Evolutionary conservation across 768 basidiomycete genomes (phyloP), one percentile per base, ranked within the genome.

Genomic region (Pleurotus platypus): DNA sequence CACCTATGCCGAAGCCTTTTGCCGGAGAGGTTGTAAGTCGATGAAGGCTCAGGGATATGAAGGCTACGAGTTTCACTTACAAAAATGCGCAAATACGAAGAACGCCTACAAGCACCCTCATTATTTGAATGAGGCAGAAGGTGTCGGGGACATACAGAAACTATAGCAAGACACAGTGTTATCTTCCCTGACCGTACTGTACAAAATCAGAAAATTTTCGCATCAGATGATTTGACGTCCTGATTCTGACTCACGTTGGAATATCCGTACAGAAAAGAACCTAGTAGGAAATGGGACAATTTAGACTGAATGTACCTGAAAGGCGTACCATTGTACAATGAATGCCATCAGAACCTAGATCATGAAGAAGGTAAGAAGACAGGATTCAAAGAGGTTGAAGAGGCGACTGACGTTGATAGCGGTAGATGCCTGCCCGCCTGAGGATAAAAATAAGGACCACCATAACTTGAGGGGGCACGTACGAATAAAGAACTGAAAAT

Each of bases 211-310:
- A 20, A 20, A 2, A 2, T 2, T 20, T 20, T 20, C 2, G 20
- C 20, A 20, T 20, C 20, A 20, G 2, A 20, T 20, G 20, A 20
- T 20, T 20, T 20, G 20, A 20, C 20, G 20, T 20, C 13, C 13
- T 37, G 35, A 3, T 18, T 6, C 26, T 13, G 30, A 63, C 73
- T n/a, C 66, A 77, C 77, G 59, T 24, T 67, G 58, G 54, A 68
- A 70, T 49, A 78, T 77, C 24, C 74, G 68, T 51, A 67, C 67
- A 11, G 73, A 72, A 56, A 78, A 77, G 55, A 74, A 78, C 76
- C 66, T 20, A 20, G 2, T 20, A 20, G 20, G 20, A 20, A 20
- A 20, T 20, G 1, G 20, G 20, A 20, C 20, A 20, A 20, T 20
- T 20, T 2, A 20, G 20, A 20, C 20, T 20, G 20, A 20, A 20